Evolutionary conservation across 23 red algal species (phyloP).

Genomic region (Gracilaria domingensis): DNA sequence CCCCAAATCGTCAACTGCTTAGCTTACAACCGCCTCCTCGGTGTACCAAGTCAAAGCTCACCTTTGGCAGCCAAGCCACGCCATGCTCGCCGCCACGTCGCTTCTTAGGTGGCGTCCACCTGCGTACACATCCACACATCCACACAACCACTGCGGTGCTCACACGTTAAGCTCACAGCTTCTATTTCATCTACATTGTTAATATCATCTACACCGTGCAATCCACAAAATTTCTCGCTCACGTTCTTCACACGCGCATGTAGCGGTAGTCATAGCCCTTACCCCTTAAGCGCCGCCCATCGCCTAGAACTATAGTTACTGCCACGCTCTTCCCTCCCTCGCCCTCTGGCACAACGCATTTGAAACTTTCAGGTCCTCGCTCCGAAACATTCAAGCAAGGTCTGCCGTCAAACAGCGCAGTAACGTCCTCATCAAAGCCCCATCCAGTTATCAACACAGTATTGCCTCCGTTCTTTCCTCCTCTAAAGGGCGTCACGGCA

Average conservation of each 20-base stretch:
- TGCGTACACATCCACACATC: not conserved
- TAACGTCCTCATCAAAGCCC: slow-evolving; percentile 21
- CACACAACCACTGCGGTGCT: not conserved
- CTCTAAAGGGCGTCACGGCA: slow-evolving; percentile 64
- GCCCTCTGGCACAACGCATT: slow-evolving; percentile 22
- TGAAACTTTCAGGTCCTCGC: slow-evolving; percentile 11
- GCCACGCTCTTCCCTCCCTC: slow-evolving; percentile 19
- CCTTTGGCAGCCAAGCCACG: not conserved
- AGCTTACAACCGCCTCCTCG: not conserved
- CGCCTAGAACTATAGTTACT: slow-evolving; percentile 11
- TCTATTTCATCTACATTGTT: not conserved
- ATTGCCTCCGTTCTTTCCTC: slow-evolving; percentile 54
- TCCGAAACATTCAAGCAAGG: slow-evolving; percentile 39
- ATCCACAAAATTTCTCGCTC: not conserved
- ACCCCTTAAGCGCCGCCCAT: not conserved
- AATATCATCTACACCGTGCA: not conserved
- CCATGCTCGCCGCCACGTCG: not conserved
- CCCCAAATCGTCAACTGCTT: not conserved
- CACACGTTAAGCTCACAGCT: not conserved
- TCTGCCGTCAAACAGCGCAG: slow-evolving; percentile 60
- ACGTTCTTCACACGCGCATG: not conserved
- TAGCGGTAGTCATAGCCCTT: slow-evolving; percentile 18
- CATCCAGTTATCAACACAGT: slow-evolving; percentile 48
- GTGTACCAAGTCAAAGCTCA: not conserved
- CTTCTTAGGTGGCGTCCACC: not conserved